Percentiles rank a stretch among this genome's conserved stretches.
phyloP scores from a whole-genome alignment of 1,284 basidiomycete genomes.

The Neotropicomus parvogracilis region DNA sequence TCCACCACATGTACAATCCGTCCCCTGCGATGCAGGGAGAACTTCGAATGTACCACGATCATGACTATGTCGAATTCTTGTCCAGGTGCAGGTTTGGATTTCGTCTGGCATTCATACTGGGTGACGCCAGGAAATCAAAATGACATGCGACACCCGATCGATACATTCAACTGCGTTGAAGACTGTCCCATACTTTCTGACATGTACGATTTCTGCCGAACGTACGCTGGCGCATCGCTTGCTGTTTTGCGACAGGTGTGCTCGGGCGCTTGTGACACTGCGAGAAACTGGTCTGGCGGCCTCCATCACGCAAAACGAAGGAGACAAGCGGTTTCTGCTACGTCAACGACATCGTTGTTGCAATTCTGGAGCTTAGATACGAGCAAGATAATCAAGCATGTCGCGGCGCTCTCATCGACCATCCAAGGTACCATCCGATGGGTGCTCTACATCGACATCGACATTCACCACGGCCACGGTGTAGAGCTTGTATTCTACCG shows the following conservation, averaged over 20 bases:
- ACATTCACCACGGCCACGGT: slow-evolving; percentile 96
- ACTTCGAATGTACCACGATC: slow-evolving; percentile 88
- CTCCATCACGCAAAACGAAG: slow-evolving; percentile 95
- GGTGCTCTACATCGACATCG: slow-evolving; percentile 95
- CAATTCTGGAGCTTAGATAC: slow-evolving; percentile 88
- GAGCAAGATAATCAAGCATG: slow-evolving; percentile 15
- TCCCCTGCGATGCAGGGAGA: slow-evolving; percentile 87
- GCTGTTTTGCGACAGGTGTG: slow-evolving; percentile 86
- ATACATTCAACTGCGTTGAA: slow-evolving; percentile 86
- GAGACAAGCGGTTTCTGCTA: slow-evolving; percentile 98
- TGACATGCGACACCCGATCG: slow-evolving; percentile 70
- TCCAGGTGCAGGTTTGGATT: slow-evolving; percentile 56
- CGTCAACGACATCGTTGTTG: slow-evolving; percentile 92
- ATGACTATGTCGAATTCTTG: slow-evolving; percentile 93
- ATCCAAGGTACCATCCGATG: slow-evolving; percentile 77
- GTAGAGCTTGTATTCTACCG: slow-evolving; percentile 98
- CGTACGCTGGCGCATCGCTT: slow-evolving; percentile 89
- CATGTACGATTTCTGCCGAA: slow-evolving; percentile 88
- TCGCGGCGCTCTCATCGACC: background rate
- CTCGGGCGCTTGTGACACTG: slow-evolving; percentile 89
- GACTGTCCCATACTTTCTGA: slow-evolving; percentile 94
- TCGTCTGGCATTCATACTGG: slow-evolving; percentile 36
- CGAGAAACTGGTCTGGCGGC: slow-evolving; percentile 96
- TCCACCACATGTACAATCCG: slow-evolving; percentile 89
- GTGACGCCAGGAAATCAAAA: slow-evolving; percentile 80